phyloP scores from a whole-genome alignment of 2,329 filamentous ascomycete species.

The Phoma herbarum region DNA sequence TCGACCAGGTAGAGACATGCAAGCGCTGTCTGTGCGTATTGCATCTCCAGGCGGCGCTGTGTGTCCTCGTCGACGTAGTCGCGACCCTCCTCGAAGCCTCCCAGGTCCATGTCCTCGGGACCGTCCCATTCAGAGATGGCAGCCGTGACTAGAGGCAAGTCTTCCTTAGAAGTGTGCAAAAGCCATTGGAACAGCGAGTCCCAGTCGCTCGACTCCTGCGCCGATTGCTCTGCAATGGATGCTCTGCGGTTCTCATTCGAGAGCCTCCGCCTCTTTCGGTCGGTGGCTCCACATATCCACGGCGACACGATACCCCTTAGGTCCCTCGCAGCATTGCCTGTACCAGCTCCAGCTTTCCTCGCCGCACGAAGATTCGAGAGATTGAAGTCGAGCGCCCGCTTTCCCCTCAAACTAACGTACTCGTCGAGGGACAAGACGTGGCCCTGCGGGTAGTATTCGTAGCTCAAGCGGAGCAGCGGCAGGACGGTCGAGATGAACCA shows the following conservation, averaged over 20 bases:
- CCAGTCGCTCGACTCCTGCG: constrained; percentile 63
- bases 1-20: constrained; percentile 74
- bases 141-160: constrained; percentile 69
- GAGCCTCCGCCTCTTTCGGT: constrained; percentile 64
- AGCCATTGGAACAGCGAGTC: constrained; percentile 75
- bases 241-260: constrained; percentile 40
- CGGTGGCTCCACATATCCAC: constrained; percentile 73
- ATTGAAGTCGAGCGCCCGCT: constrained; percentile 67
- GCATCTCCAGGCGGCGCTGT: constrained; percentile 66
- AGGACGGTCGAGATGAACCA: constrained; percentile 76
- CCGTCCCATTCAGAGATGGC: constrained; percentile 78
- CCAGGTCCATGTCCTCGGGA: constrained; percentile 73
- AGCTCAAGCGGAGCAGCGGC: constrained; percentile 72
- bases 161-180: constrained; percentile 63
- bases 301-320: constrained; percentile 74
- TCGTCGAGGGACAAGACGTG: constrained; percentile 65
- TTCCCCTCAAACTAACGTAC: constrained; percentile 70
- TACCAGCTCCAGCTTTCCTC: constrained; percentile 19
- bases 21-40: constrained; percentile 73
- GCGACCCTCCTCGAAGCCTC: constrained; percentile 62
- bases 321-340: constrained; percentile 66
- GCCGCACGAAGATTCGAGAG: constrained; percentile 52
- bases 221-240: constrained; percentile 49
- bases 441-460: constrained; percentile 71
- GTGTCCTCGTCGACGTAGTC: constrained; percentile 68